Conservation (phyloP, 2,329 filamentous ascomycete species). For the Lasiodiplodia sp. region DNA sequence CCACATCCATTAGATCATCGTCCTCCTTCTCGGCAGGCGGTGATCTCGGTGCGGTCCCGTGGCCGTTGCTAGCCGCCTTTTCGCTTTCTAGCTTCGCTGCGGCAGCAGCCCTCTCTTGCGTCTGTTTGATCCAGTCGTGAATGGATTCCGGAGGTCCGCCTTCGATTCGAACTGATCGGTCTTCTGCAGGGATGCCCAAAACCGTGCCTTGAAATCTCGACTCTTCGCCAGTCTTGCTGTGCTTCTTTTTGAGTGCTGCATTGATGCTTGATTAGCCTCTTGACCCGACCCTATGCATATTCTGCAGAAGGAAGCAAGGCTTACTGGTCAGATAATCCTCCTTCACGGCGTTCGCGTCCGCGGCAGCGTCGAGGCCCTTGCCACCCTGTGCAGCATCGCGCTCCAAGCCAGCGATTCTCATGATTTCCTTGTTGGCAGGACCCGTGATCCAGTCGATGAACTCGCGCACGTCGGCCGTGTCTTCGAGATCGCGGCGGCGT, state of each 20-base stretch:
- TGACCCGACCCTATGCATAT: background rate
- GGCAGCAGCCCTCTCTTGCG: slow-evolving; percentile 36
- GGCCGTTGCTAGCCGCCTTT: background rate
- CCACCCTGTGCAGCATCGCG: slow-evolving; percentile 35
- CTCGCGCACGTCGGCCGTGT: slow-evolving; percentile 76
- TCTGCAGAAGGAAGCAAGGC: slow-evolving; percentile 34
- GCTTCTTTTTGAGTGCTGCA: slow-evolving; percentile 85
- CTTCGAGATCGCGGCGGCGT: slow-evolving; percentile 67
- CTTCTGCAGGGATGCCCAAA: slow-evolving; percentile 76
- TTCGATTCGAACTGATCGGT: slow-evolving; percentile 77
- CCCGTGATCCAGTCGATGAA: slow-evolving; percentile 84
- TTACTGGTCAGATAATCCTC: slow-evolving; percentile 57
- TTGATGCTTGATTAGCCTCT: background rate
- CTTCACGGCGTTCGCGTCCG: slow-evolving; percentile 42
- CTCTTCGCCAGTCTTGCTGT: slow-evolving; percentile 88
- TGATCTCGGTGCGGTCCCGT: slow-evolving; percentile 6
- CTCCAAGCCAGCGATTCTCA: slow-evolving; percentile 77
- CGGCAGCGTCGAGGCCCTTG: slow-evolving; percentile 57
- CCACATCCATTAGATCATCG: slow-evolving; percentile 15
- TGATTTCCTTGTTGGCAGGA: slow-evolving; percentile 77
- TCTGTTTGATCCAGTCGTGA: slow-evolving; percentile 65
- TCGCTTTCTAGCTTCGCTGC: slow-evolving; percentile 12
- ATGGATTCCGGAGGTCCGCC: slow-evolving; percentile 75
- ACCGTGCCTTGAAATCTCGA: slow-evolving; percentile 85
- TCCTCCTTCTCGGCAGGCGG: slow-evolving; percentile 13